Base-by-base conservation (phyloP, 768 basidiomycete genomes). In the Kwoniella dejecticola region DNA sequence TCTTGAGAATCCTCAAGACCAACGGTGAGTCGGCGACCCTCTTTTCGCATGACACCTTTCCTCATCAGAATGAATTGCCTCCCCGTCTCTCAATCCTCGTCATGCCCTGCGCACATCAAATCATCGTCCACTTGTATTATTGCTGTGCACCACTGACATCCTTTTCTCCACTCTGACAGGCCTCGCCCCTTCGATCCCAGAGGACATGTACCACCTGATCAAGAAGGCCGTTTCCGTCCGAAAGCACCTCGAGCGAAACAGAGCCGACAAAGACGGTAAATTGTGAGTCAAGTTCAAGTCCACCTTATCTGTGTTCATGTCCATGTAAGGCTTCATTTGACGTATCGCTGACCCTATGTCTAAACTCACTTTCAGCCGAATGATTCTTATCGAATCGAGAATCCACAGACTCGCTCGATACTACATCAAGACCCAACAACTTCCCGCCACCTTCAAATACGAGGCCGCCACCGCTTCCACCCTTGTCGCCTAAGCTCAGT, bases 151-250 rank as follows among this genome's bases (percentile, higher is more conserved):
- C 11, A 11, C 11, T 21, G 19, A 48, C 30, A 17, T 10, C 24
- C 13, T 23, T 19, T 41, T 60, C 33, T 36, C 15, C 7, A 36
- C 7, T n/a, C n/a, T n/a, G 15, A 23, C 58, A 95, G 93, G 91
- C 82, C 89, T 98, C 83, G 93, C 88, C 80, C 93, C 95, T 77
- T 85, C 87, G 82, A 90, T 98, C 83, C 95, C 95, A 74, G 95
- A 99, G 87, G 95, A 96, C 86, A 89, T 97, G 66, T 96, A 91
- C 89, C 89, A 92, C 86, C 88, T 96, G 81, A 89, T 98, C 87
- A 97, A 97, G 88, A 99, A 97, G 88, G 95, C 95, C 81, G 93
- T 99, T 78, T 85, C 91, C 75, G 92, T 99, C 78, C 92, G 94
- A 82, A 98, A 97, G 85, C 95, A 98, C 82, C 86, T 99, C 72